phyloP scores from a whole-genome alignment of 257 asterid species.

The Mentha longifolia region DNA sequence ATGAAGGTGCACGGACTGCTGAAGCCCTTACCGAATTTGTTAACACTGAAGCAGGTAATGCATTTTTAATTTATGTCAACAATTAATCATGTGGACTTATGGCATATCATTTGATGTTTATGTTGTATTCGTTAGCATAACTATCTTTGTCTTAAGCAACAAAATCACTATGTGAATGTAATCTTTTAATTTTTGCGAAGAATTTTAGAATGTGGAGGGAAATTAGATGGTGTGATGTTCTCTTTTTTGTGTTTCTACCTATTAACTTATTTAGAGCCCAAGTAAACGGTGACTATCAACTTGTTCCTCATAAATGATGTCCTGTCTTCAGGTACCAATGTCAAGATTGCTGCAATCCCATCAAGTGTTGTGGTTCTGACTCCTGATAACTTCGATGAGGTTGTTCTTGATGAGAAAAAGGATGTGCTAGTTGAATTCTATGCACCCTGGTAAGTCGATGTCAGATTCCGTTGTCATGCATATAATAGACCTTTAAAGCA shows the following conservation, averaged over 20 bases:
- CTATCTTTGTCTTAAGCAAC: constrained; percentile 18
- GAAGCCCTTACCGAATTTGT: constrained; percentile 86
- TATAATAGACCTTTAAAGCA: neutral
- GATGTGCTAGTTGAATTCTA: constrained; percentile 91
- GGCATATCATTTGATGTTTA: neutral
- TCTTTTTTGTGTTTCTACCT: constrained; percentile 1
- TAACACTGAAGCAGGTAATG: constrained; percentile 79
- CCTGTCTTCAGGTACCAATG: constrained; percentile 72
- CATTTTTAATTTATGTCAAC: constrained; percentile 11
- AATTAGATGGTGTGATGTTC: neutral
- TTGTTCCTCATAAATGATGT: constrained; percentile 11
- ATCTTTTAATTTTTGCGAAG: constrained; percentile 7
- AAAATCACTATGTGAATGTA: constrained; percentile 6
- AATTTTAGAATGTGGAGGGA: neutral
- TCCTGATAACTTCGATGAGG: constrained; percentile 71
- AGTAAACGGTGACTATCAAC: constrained; percentile 12
- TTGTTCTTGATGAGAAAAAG: constrained; percentile 77
- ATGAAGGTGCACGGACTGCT: constrained; percentile 77
- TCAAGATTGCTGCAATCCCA: constrained; percentile 78
- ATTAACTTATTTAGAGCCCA: constrained; percentile 4
- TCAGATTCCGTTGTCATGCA: constrained; percentile 1
- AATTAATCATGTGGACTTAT: neutral
- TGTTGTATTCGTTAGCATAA: constrained; percentile 25
- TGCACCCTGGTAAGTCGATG: constrained; percentile 83
- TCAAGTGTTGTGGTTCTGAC: constrained; percentile 78